Evolutionary conservation across 495 filamentous ascomycete species (phyloP).

Genomic region (Letharia lupina): DNA sequence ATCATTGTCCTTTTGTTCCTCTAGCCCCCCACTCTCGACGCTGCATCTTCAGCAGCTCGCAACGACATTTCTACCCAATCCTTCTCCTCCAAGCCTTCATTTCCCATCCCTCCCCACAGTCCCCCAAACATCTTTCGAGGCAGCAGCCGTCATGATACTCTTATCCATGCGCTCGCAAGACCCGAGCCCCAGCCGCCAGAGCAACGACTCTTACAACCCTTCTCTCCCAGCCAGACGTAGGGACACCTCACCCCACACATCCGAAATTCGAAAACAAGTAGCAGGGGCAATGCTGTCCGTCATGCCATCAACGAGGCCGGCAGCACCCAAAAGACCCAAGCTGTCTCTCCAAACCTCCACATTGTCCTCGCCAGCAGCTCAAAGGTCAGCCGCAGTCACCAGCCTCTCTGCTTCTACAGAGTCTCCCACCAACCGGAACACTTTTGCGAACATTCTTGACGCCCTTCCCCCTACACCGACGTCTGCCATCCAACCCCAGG

Average conservation of each 20-base stretch:
- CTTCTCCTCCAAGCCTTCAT: constrained; percentile 1
- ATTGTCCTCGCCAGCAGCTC: constrained; percentile 43
- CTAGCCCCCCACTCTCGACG: constrained; percentile 10
- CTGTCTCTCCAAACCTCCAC: constrained; percentile 68
- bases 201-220: constrained; percentile 7
- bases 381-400: constrained; percentile 44
- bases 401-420: constrained; percentile 50
- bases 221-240: constrained; percentile 12
- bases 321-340: constrained; percentile 56
- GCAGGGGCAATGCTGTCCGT: constrained; percentile 23
- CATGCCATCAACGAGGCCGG: constrained; percentile 30
- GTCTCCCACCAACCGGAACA: constrained; percentile 75
- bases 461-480: constrained; percentile 57
- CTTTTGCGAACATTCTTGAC: constrained; percentile 71
- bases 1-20: background rate
- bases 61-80: background rate
- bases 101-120: background rate
- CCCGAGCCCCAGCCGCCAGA: constrained; percentile 19
- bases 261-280: constrained; percentile 16
- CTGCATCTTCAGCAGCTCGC: constrained; percentile 11
- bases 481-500: constrained; percentile 23
- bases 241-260: constrained; percentile 25
- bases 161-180: constrained; percentile 25
- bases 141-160: constrained; percentile 24
- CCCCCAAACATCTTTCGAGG: background rate